Conservation (phyloP, 371 early-diverging fungal species). For the Rhizopus stolonifer region DNA sequence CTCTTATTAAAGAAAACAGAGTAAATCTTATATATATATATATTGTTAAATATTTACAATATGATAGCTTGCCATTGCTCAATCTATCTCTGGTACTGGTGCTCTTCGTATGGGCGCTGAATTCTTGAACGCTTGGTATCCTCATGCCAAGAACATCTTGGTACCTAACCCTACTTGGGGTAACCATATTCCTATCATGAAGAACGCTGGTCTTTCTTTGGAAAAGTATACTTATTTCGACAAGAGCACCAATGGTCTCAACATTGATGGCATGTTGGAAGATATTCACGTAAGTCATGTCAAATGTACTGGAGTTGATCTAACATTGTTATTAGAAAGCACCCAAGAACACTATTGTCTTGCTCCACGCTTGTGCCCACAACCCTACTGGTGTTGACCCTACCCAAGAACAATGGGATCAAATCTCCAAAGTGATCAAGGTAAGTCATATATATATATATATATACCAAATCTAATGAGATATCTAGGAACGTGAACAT, state of each 20-base stretch:
- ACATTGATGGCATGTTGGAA: slow-evolving; percentile 89
- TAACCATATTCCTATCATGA: slow-evolving; percentile 94
- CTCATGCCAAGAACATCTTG: slow-evolving; percentile 84
- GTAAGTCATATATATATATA: slow-evolving; percentile 21
- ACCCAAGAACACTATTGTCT: slow-evolving; percentile 86
- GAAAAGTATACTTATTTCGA: slow-evolving; percentile 94
- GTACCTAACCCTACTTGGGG: slow-evolving; percentile 98
- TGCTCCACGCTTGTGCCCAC: slow-evolving; percentile 98
- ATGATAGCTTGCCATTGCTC: slow-evolving; percentile 78
- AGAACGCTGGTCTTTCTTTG: slow-evolving; percentile 87
- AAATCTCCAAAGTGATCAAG: slow-evolving; percentile 82
- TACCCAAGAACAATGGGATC: slow-evolving; percentile 87
- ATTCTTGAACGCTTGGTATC: slow-evolving; percentile 84
- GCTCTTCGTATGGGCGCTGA: slow-evolving; percentile 94
- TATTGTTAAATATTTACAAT: not conserved
- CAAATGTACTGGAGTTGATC: not conserved
- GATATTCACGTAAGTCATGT: slow-evolving; percentile 52
- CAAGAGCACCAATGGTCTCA: slow-evolving; percentile 89
- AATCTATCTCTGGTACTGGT: slow-evolving; percentile 97
- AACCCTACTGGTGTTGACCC: slow-evolving; percentile 99
- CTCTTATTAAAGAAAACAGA: slow-evolving; percentile 70
- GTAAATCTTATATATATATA: slow-evolving; percentile 41
- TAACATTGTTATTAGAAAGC: slow-evolving; percentile 50
- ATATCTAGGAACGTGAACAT: slow-evolving; percentile 68
- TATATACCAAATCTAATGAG: not conserved